Base-by-base conservation (phyloP, 129 eudicot species). In the Lactuca sativa region DNA sequence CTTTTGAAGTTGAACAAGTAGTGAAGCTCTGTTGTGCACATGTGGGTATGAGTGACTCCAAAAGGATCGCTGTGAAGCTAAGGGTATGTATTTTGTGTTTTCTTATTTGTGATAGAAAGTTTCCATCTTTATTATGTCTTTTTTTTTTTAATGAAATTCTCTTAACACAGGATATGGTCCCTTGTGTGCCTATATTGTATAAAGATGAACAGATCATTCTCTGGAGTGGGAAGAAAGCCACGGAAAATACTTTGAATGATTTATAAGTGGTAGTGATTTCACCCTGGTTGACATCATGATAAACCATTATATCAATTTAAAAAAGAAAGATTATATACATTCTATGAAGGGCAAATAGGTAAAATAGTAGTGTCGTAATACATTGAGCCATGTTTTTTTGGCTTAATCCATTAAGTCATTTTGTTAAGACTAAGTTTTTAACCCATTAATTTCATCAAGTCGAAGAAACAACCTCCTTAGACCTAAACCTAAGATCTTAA, bases 101-200 rank as follows among this genome's bases (percentile, higher is more conserved):
- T 7, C 6, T 3, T 38, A 0, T 38, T 47, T 72, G 58, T 37
- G 73, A 21, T 38, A 48, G 30, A 44, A 56, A 43, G 9, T 14
- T n/a, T 69, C n/a, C 1, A 37, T 59, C 33, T 56, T 72, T 51
- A 51, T 16, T 38, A 38, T 38, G 43, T 38, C 36, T n/a, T n/a
- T n/a, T n/a, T 72, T 66, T 60, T 48, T 57, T 43, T 59, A 44
- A 56, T 7, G 41, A 61, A 68, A 63, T 64, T 59, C 55, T 61
- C 30, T 11, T 6, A 9, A 17, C 74, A 59, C 87, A 92, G 96
- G 98, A 92, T 81, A 74, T 89, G 77, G 95, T 92, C 47, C 96
- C 96, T 21, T 92, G 98, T 81, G 86, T 89, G 31, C 96, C 98
- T 31, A 78, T 92, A 64, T 77, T 89, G 88, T 86, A 82, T 75